Evolutionary conservation across 345 rosid species (phyloP), one percentile per base, ranked within the genome.

Genomic region (Lepidium sativum): DNA sequence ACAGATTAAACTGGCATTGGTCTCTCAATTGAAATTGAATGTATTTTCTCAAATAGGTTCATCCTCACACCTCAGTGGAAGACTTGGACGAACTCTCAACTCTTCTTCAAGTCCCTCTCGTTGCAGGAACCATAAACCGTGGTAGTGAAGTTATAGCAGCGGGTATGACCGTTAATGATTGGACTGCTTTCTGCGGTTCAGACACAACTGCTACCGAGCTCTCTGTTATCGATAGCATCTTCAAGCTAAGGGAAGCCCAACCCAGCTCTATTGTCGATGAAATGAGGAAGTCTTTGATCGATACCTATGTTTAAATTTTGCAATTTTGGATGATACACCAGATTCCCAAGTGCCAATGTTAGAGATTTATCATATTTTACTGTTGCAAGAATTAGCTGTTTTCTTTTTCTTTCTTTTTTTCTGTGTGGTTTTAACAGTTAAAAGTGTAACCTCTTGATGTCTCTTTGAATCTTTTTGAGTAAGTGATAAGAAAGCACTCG

Each of bases 151-250:
- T 90, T 21, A 82, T 90, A 9, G 95, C 72, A 54, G 91, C 90
- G 0, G 97, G 99, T 41, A 74, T 90, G 96, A 82, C 81, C 0
- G 97, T 90, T 17, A 90, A 90, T 64, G 99, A 90, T 68, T 90
- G 96, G 99, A 81, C 86, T 0, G 78, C 96, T 35, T 87, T 87
- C 69, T 87, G 96, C 1, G 99, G 99, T 2, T 80, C 96, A 27
- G 97, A 94, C 82, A 94, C 99, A 42, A 94, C 96, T 0, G 96
- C 97, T 0, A 86, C 99, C 0, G 95, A 94, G 72, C 81, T 90
- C 12, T 83, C 90, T 4, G 85, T 87, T 11, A 79, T 84, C 0
- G 86, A 87, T 71, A 85, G 73, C 2, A 92, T 87, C 33, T 84
- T 89, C 84, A 87, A 87, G 83, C 68, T 76, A 80, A 70, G 82